Conservation (phyloP, 257 asterid genomes). For the Cynanchum wilfordii region DNA sequence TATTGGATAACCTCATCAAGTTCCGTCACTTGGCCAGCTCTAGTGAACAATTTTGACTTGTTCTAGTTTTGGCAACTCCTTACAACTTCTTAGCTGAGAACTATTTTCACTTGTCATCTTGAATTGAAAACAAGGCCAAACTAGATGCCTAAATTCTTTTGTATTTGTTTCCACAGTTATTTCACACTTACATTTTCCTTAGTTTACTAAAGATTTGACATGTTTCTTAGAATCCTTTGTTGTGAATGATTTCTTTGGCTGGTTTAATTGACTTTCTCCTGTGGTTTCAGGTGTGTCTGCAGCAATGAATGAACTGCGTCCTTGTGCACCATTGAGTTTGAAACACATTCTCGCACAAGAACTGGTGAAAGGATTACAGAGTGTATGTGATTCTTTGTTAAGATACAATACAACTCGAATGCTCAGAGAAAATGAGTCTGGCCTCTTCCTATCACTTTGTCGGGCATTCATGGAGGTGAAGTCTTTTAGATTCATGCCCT, state of each 20-base stretch:
- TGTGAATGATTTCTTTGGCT: not conserved
- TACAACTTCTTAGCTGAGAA: not conserved
- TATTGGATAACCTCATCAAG: not conserved
- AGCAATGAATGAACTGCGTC: constrained; percentile 94
- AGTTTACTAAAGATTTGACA: not conserved
- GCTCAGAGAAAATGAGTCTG: constrained; percentile 78
- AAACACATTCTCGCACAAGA: constrained; percentile 54
- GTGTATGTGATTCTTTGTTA: constrained; percentile 77
- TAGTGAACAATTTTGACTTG: not conserved
- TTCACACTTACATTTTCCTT: not conserved
- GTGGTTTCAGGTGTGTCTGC: constrained; percentile 71
- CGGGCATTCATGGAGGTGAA: constrained; percentile 79
- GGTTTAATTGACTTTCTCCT: not conserved
- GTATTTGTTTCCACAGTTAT: not conserved
- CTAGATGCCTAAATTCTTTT: not conserved
- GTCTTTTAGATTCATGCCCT: constrained; percentile 10
- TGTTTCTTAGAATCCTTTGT: not conserved
- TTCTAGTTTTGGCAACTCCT: not conserved
- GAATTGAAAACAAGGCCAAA: not conserved
- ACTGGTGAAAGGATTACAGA: constrained; percentile 49
- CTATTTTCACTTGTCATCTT: not conserved
- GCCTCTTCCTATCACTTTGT: constrained; percentile 81
- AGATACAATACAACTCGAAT: constrained; percentile 85
- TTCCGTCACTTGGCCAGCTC: not conserved
- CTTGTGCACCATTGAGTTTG: constrained; percentile 86